These are phyloP conservation scores for Phytomonas serpens DNA, from an alignment of 208 protist species.

Conservation along the genomic window DNA sequence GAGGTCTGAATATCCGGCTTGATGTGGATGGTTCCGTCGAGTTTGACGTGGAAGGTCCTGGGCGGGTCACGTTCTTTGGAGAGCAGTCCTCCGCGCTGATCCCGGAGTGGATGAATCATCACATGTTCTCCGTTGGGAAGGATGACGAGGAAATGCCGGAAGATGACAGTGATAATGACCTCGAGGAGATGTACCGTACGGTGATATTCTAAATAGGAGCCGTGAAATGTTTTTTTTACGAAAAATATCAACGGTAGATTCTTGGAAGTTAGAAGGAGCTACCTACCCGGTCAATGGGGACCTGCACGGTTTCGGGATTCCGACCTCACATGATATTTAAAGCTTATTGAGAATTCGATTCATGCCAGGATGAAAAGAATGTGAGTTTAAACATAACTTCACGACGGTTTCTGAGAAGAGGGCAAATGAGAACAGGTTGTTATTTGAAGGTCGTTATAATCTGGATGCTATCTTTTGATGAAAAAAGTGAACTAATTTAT, in stretches of 20 bases:
- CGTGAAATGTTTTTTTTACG: not conserved
- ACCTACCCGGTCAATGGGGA: too few species aligned
- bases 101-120: conserved; percentile 49
- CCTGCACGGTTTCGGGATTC: too few species aligned
- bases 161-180: conserved; percentile 18
- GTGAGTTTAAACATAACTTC: too few species aligned
- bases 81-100: conserved; percentile 53
- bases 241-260: not conserved
- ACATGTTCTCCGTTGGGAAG: conserved; percentile 33
- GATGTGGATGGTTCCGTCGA: conserved; percentile 66
- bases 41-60: conserved; percentile 64
- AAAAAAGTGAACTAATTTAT: not conserved
- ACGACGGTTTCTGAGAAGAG: too few species aligned
- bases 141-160: conserved; percentile 26
- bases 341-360: too few species aligned
- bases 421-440: not conserved
- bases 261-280: not conserved
- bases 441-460: not conserved
- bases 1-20: conserved; percentile 45
- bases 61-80: conserved; percentile 59
- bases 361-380: too few species aligned
- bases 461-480: not conserved
- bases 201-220: not conserved
- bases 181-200: conserved; percentile 30
- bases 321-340: too few species aligned